Base-by-base conservation (phyloP, 2,329 filamentous ascomycete species). In the Aureobasidium sp. region DNA sequence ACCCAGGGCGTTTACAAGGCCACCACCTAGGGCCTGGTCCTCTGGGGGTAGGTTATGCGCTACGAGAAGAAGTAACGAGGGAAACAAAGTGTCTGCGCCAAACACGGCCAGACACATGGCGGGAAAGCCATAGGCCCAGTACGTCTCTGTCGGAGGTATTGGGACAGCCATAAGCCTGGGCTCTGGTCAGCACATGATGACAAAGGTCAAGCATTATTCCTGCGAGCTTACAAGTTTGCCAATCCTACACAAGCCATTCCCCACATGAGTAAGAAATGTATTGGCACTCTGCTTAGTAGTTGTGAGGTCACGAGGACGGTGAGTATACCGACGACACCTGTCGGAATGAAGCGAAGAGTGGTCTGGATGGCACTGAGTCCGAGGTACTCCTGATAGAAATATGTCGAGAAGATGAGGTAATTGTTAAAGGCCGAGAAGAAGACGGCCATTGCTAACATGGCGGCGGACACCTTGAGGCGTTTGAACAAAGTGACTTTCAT, bases 381-480 rank as follows among this genome's bases (percentile, higher is more conserved):
- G 65, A 86, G 84, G 68, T 81, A 88, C 64, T 85, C 80, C 70
- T 89, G 86, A 71, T 83, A 89, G 27, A 61, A 87, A 71, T 86
- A 89, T 4, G 86, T 89, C 1, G 84, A 81, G 66, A 81, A 87
- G 62, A 89, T 77, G 40, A 88, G 73, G 65, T 80, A 87, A 69
- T 85, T 85, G 73, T 86, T 88, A 74, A 89, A 89, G 1, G 79
- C 76, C 19, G 81, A 79, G 66, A 86, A 88, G 73, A 88, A 88
- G 1, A 88, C 70, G 0, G 77, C 77, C 80, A 88, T 87, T 65
- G 86, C 83, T 33, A 80, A 68, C 75, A 88, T 84, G 17, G 84
- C 84, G 7, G 83, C 81, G 35, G 79, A 81, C 67, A 89, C 87
- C 7, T 77, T 78, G 5, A 72, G 69, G 68, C 81, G 85, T 42